Base-by-base conservation (phyloP, 202 grass and related monocot genomes). In the Schoenoplectus tabernaemontani region DNA sequence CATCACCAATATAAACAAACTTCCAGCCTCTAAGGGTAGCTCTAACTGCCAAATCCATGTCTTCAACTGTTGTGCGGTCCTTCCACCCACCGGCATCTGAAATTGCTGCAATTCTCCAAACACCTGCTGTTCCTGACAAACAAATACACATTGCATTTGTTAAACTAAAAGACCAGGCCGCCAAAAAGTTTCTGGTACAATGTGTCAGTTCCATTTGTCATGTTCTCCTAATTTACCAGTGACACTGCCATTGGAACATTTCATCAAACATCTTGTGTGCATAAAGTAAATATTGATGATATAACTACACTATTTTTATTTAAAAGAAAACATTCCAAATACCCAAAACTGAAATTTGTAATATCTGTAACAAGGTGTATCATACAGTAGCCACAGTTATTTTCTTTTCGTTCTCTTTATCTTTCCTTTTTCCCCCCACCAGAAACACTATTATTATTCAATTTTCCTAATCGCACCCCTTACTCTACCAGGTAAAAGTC, bases 41-140 rank as follows among this genome's bases (percentile, higher is more conserved):
- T 26, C 93, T 86, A 66, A 96, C 90, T 17, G 93, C 93, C 24
- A 96, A 68, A 82, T 96, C 90, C 93, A 93, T 96, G 76, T 96
- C 90, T 86, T 96, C 93, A 16, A 96, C 93, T 8, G 93, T 96
- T 1, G 93, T 96, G 20, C 93, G 84, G 48, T 96, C 90, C 77
- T 93, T 83, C 93, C 93, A 96, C 2, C 93, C 93, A 1, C 93
- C 93, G 0, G 88, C 88, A 64, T 96, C 88, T 57, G 80, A 26
- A 6, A 96, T 96, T 7, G 90, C 93, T n/a, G 66, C 9, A 3
- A 93, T 91, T 81, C 93, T 90, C 93, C 93, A 96, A 13, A 96
- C 90, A 76, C 93, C 93, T 11, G 93, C 93, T 3, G 93, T 96
- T 28, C 93, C 93, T 96, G 64, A 60, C 76, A 80, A 78, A 79